A percentile compares a stretch with the other conserved stretches of the same genome.
phyloP scores from a whole-genome alignment of 1,284 basidiomycete genomes.

The Cystobasidium pallidum region DNA sequence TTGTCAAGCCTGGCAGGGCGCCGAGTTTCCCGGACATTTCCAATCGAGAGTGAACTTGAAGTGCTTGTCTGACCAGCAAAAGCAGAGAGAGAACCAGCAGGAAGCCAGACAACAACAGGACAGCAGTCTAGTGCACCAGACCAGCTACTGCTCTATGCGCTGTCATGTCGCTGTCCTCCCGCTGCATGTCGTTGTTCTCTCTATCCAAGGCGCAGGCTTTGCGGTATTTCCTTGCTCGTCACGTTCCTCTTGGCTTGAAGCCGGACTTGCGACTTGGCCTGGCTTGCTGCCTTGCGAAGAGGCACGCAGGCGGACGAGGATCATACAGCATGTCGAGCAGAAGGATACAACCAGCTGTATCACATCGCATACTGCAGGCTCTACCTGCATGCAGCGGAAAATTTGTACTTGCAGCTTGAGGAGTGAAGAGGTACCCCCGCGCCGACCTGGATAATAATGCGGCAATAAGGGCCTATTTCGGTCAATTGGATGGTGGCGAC shows the following conservation, averaged over 20 bases:
- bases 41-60: too few species aligned
- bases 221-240: too few species aligned
- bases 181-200: too few species aligned
- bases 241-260: not conserved
- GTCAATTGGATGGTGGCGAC: not conserved
- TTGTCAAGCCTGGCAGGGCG: too few species aligned
- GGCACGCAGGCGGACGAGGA: not conserved
- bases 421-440: not conserved
- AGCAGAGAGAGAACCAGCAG: not conserved
- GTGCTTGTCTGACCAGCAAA: not conserved
- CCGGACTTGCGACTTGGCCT: slow-evolving; percentile 9
- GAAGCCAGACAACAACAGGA: not conserved
- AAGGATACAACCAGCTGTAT: too few species aligned
- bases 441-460: not conserved
- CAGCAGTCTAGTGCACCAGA: not conserved
- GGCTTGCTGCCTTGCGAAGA: not conserved
- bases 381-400: too few species aligned
- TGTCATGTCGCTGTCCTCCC: too few species aligned
- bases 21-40: too few species aligned
- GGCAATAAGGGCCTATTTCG: not conserved
- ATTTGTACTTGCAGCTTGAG: too few species aligned
- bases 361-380: too few species aligned
- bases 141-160: not conserved
- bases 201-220: too few species aligned
- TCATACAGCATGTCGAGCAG: not conserved